Base-by-base conservation (phyloP, 78 protist genomes). In the Isochrysis galbana region DNA sequence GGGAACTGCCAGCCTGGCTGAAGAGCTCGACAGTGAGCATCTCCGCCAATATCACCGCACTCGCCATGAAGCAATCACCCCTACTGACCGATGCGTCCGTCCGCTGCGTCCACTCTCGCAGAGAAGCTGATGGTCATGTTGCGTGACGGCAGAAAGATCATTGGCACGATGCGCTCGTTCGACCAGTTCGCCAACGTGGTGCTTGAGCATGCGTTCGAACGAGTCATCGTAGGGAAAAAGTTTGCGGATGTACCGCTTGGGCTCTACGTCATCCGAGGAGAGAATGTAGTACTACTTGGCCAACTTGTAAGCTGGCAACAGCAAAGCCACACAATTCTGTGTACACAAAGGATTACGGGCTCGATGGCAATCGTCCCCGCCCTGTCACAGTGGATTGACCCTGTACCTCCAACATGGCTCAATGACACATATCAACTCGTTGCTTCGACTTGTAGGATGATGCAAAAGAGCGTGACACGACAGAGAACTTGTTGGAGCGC, bases 151-250 rank as follows among this genome's bases (percentile, higher is more conserved):
- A 69, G 94, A 67, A 97, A 97, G 94, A 90, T 95, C 82, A 94
- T 97, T 29, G 98, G 98, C 10, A 92, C 90, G 54, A 61, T 97
- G 93, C 96, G 98, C 86, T 93, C 97, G 7, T 95, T 96, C 70
- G 98, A 97, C 88, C 98, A 97, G 70, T 97, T 96, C 39, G 95
- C 97, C 39, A 96, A 96, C 91, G 47, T 96, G 3, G 94, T 96
- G 41, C 55, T 96, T n/a, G 96, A 96, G 87, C 94, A 93, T 47
- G 92, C 98, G 29, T 47, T 95, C 19, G 97, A 96, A 88, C 96
- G 98, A 26, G 51, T 93, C 17, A 91, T 93, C 89, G 95, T 91
- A n/a, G 97, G 92, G 11, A 83, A 91, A 34, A 23, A 61, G 48
- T 96, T 91, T 82, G 94, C 95, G 29, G 98, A 96, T 74, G 90